phyloP scores from a whole-genome alignment of 1,284 basidiomycete species.

The Trichosporon sp. region DNA sequence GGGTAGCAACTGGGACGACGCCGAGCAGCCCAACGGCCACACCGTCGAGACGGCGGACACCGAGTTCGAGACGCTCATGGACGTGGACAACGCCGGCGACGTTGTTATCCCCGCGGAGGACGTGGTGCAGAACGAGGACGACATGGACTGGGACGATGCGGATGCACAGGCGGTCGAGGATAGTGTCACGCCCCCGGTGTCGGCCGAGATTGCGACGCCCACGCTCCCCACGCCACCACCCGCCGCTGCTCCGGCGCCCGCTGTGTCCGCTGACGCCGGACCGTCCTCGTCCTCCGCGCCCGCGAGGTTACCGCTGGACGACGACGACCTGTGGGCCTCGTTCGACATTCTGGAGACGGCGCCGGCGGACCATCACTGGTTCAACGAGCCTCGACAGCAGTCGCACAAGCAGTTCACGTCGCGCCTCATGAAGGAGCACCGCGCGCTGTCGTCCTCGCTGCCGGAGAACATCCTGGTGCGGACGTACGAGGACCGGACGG shows the following conservation, averaged over 20 bases:
- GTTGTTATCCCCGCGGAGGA: constrained; percentile 9
- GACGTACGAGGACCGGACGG: constrained; percentile 66
- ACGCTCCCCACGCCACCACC: not conserved
- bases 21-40: not conserved
- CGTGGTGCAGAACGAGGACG: constrained; percentile 15
- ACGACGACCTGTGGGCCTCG: constrained; percentile 58
- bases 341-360: constrained; percentile 71
- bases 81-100: constrained; percentile 4
- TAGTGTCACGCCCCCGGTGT: not conserved
- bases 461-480: constrained; percentile 57
- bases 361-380: constrained; percentile 75
- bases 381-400: constrained; percentile 53
- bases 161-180: constrained; percentile 24
- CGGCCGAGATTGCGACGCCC: not conserved
- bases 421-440: constrained; percentile 76
- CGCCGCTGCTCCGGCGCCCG: not conserved
- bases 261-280: not conserved
- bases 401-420: constrained; percentile 68
- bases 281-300: not conserved
- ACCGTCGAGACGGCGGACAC: not conserved
- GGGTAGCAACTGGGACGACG: not conserved
- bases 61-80: constrained; percentile 7
- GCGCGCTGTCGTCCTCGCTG: constrained; percentile 68
- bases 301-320: constrained; percentile 7
- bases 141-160: constrained; percentile 20